Evolutionary conservation across 768 basidiomycete species (phyloP).

Genomic region (Kwoniella mangroviensis): DNA sequence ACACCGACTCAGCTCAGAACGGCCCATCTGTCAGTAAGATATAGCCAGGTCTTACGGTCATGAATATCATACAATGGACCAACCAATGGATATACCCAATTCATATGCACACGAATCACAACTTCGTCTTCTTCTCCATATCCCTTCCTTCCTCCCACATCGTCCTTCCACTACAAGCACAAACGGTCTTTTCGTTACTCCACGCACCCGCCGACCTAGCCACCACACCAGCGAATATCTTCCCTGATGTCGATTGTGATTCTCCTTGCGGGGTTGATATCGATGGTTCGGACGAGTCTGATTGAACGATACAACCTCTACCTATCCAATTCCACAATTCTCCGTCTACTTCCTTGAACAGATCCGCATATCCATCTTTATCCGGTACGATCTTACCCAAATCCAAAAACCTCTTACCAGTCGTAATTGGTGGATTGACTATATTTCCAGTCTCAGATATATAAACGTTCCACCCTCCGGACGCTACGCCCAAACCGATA

Average conservation of each 20-base stretch:
- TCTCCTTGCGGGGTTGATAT: not conserved
- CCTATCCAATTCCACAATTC: slow-evolving; percentile 57
- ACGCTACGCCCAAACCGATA: slow-evolving; percentile 30
- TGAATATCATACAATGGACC: not conserved
- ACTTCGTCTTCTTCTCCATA: slow-evolving; percentile 48
- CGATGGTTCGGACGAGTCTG: slow-evolving; percentile 12
- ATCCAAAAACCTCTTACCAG: slow-evolving; percentile 39
- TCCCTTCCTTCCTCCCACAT: slow-evolving; percentile 59
- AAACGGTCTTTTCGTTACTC: slow-evolving; percentile 58
- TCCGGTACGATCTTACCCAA: slow-evolving; percentile 48
- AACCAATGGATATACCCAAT: not conserved
- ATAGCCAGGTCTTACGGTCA: too few relatives aligned
- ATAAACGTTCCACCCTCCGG: slow-evolving; percentile 49
- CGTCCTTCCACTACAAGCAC: slow-evolving; percentile 56
- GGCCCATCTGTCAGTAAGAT: too few relatives aligned
- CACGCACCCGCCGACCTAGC: slow-evolving; percentile 55
- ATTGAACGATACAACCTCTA: slow-evolving; percentile 54
- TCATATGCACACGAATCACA: not conserved
- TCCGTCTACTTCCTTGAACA: slow-evolving; percentile 53
- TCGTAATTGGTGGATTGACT: slow-evolving; percentile 51
- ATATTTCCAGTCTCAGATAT: slow-evolving; percentile 53
- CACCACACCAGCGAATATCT: slow-evolving; percentile 56
- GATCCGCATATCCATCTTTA: slow-evolving; percentile 55
- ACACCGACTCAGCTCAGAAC: too few relatives aligned
- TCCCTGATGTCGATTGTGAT: slow-evolving; percentile 32